Evolutionary conservation across 805 yeast species (phyloP).

Genomic region (Candida silvicultrix): DNA sequence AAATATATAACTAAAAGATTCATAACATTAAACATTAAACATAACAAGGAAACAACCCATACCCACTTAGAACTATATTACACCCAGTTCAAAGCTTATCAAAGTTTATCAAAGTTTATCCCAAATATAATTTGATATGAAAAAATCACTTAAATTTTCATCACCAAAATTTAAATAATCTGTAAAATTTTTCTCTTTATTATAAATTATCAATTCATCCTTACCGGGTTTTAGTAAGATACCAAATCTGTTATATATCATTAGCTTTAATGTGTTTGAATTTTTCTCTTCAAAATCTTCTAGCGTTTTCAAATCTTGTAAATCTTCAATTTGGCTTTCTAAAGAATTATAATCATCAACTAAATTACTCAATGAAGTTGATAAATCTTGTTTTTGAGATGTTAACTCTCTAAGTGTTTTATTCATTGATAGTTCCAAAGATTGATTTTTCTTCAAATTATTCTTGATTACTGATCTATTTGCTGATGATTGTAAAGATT

Average conservation of each 20-base stretch:
- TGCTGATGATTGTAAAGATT: conserved; percentile 23
- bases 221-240: conserved; percentile 34
- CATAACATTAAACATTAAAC: too few relatives aligned
- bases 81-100: too few relatives aligned
- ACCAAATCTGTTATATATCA: conserved; percentile 57
- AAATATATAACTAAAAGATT: too few relatives aligned
- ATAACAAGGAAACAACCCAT: too few relatives aligned
- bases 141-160: conserved; percentile 54
- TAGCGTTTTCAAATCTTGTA: conserved; percentile 23
- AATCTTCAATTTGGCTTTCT: conserved; percentile 27
- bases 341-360: conserved; percentile 28
- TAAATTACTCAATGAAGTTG: conserved; percentile 31
- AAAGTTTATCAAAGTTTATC: too few relatives aligned
- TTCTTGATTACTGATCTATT: conserved; percentile 24
- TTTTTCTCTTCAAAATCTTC: conserved; percentile 31
- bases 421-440: conserved; percentile 43
- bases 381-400: conserved; percentile 32
- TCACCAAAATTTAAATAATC: conserved; percentile 45
- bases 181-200: conserved; percentile 37
- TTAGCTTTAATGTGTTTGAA: conserved; percentile 40
- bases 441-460: conserved; percentile 32
- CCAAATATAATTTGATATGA: conserved; percentile 75
- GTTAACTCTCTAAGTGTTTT: conserved; percentile 46
- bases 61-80: too few relatives aligned
- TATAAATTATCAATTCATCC: conserved; percentile 41